A percentile compares a stretch with the other conserved stretches of the same genome.
Conservation (phyloP, 2,329 filamentous ascomycete species). For the Colletotrichum paranaense region DNA sequence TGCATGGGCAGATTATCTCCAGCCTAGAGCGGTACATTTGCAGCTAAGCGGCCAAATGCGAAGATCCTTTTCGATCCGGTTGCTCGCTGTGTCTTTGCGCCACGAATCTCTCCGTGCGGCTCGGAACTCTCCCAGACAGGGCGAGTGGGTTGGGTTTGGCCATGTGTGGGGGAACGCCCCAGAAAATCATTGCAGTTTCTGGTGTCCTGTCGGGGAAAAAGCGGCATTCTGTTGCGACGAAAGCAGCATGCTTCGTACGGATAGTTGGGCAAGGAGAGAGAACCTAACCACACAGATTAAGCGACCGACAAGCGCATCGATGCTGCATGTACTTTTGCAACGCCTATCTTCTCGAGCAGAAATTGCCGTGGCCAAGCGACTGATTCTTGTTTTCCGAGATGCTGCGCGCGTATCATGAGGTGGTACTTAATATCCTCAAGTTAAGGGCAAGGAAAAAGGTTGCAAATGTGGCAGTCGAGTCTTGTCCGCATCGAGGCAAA, state of each 20-base stretch:
- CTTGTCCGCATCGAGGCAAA: slow-evolving; percentile 30
- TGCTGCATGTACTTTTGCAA: not conserved
- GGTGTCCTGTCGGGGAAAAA: not conserved
- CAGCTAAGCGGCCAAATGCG: not conserved
- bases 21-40: not conserved
- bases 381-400: not conserved
- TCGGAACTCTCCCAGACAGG: not conserved
- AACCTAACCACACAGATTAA: not conserved
- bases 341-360: not conserved
- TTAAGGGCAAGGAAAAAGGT: slow-evolving; percentile 24
- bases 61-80: not conserved
- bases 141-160: not conserved
- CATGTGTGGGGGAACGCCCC: not conserved
- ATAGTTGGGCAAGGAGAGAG: not conserved
- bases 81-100: not conserved
- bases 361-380: not conserved
- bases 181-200: not conserved
- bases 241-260: not conserved
- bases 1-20: slow-evolving; percentile 22
- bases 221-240: not conserved
- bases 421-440: slow-evolving; percentile 35
- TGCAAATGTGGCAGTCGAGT: slow-evolving; percentile 15
- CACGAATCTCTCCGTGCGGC: slow-evolving; percentile 2
- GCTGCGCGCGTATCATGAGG: slow-evolving; percentile 7
- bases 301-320: not conserved